phyloP scores from a whole-genome alignment of 2,329 filamentous ascomycete genomes.

The Microcyclosporella mali region DNA sequence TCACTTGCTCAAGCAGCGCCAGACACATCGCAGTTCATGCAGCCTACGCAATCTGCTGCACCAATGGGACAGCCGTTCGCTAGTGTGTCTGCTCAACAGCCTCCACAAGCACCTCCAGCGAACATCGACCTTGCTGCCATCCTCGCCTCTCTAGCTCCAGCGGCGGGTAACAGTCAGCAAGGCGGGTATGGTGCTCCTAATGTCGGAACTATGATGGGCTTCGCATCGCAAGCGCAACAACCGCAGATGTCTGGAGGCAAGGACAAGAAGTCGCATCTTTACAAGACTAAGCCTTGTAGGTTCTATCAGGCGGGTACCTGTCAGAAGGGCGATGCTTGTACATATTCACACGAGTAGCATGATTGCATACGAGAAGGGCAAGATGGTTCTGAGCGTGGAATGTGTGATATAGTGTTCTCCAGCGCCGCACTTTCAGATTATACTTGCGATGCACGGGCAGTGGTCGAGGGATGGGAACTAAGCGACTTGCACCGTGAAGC shows the following conservation, averaged over 20 bases:
- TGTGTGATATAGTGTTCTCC: too few relatives aligned
- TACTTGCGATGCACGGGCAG: too few relatives aligned
- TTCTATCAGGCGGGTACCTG: slow-evolving; percentile 51
- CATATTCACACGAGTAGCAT: slow-evolving; percentile 27
- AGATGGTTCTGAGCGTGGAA: too few relatives aligned
- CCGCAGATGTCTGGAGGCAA: slow-evolving; percentile 29
- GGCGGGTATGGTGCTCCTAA: slow-evolving; percentile 1
- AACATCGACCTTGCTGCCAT: slow-evolving; percentile 26
- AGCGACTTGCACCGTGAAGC: too few relatives aligned
- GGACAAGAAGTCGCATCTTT: slow-evolving; percentile 22
- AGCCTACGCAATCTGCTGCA: slow-evolving; percentile 12
- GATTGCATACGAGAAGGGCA: not conserved
- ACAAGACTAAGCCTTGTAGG: slow-evolving; percentile 40
- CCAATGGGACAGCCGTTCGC: slow-evolving; percentile 5
- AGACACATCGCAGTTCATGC: slow-evolving; percentile 8
- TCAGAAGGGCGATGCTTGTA: slow-evolving; percentile 38
- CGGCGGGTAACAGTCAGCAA: slow-evolving; percentile 5
- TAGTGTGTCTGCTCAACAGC: slow-evolving; percentile 8
- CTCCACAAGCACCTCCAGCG: slow-evolving; percentile 12
- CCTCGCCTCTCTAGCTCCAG: slow-evolving; percentile 22
- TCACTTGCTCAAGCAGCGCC: slow-evolving; percentile 9
- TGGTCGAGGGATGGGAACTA: too few relatives aligned
- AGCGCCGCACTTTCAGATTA: not conserved
- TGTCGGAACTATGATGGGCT: slow-evolving; percentile 10
- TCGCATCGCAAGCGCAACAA: slow-evolving; percentile 10